A percentile compares a stretch with the other conserved stretches of the same genome.
Evolutionary conservation across 208 protist species (phyloP).

Genomic region (Crithidia bombi): DNA sequence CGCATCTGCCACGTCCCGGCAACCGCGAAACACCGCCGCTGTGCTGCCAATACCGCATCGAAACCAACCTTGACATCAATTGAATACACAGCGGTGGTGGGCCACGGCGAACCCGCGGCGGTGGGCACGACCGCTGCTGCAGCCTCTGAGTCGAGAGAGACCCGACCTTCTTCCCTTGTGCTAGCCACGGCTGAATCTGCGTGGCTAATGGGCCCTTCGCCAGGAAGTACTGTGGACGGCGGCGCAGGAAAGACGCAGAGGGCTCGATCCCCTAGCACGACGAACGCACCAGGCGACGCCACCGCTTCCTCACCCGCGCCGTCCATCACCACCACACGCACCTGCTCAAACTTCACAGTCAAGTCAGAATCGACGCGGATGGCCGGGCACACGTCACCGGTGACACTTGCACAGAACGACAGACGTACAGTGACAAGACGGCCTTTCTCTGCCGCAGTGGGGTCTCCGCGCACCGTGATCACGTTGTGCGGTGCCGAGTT

Average conservation of each 20-base stretch:
- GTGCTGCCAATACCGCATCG: conserved; percentile 6
- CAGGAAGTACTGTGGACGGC: background rate
- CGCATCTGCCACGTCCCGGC: conserved; percentile 9
- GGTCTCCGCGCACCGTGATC: conserved; percentile 23
- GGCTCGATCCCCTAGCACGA: conserved; percentile 27
- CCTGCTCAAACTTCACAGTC: conserved; percentile 33
- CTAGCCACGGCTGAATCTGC: background rate
- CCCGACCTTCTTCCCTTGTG: background rate
- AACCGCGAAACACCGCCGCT: conserved; percentile 5
- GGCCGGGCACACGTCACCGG: conserved; percentile 26
- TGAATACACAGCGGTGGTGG: conserved; percentile 4
- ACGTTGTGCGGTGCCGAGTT: conserved; percentile 22
- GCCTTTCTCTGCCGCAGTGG: background rate
- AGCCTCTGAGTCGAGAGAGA: too few relatives aligned
- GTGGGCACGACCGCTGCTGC: background rate
- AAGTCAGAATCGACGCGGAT: conserved; percentile 29
- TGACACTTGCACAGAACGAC: conserved; percentile 13
- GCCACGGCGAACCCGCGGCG: background rate
- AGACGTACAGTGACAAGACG: conserved; percentile 5
- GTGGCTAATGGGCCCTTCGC: background rate
- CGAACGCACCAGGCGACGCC: conserved; percentile 8
- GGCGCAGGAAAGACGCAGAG: conserved; percentile 29
- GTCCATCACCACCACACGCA: conserved; percentile 16
- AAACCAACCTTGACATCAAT: conserved; percentile 20
- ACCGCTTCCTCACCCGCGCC: background rate